Evolutionary conservation across 179 eudicot species (phyloP), one percentile per base, ranked within the genome.

Genomic region (Dionaea muscipula): DNA sequence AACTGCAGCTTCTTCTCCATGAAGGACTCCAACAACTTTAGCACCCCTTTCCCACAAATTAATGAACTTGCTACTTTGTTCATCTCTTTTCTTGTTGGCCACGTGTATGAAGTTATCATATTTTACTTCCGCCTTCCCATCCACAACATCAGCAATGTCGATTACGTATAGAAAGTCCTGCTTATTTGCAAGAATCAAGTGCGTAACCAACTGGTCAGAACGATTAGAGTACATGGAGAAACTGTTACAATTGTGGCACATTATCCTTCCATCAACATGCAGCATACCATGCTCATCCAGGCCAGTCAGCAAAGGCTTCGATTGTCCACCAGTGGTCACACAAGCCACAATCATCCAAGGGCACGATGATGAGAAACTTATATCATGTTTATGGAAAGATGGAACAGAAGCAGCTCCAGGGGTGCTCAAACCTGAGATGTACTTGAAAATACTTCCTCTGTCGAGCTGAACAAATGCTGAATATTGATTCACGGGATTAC

Each of bases 31-130:
- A n/a, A 78, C 66, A 51, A 91, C 63, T 66, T 69, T 83, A 56
- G 98, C 83, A 59, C 98, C 90, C 58, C 80, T 87, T 72, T 91
- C 98, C 98, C 98, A 91, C 53, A 91, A 53, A 53, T 74, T 74
- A 12, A 80, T 79, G 38, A 45, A 86, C 27, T 45, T 77, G 65
- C 35, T 82, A 47, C 62, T 64, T 53, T 83, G 85, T 70, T 83
- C 86, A 48, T 66, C 86, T 56, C 73, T 73, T 69, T 66, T 78
- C 65, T 76, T 84, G 66, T 59, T 77, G 48, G 75, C 60, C 68
- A 72, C 76, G 43, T 82, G 78, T 62, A 77, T 51, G 58, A 86
- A 86, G 63, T 80, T 86, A 57, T 78, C 88, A 71, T 84, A 86
- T 59, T 86, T 80, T 33, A 47, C 59, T 51, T 65, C 76, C 27